Evolutionary conservation across 805 yeast genomes (phyloP), one percentile per base, ranked within the genome.

Genomic region (Diddensiella transvaalensis): DNA sequence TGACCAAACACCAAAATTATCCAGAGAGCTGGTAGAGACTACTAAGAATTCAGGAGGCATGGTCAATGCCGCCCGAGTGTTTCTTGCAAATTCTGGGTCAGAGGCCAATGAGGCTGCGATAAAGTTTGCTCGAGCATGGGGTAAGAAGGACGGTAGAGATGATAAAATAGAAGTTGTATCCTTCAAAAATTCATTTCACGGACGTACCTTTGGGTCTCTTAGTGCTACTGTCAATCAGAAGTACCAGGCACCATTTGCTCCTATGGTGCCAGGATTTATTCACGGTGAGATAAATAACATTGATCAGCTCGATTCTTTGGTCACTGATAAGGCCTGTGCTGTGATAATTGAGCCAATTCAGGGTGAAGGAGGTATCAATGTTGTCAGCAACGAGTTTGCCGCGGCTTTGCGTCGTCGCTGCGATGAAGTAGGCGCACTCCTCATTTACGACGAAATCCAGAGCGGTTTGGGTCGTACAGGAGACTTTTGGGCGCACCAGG

Each of bases 401-500:
- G 62, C 73, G 3, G 80, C 79, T 43, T 70, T 91, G 63, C 82
- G 84, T 57, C 66, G 77, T 58, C 68, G 85, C 48, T 87, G 96
- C 64, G 69, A 71, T 48, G 75, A 82, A 48, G 75, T 83, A 57
- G 80, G 85, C 47, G 95, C 86, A 8, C 63, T 87, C 26, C 77
- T 91, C 50, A 90, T 91, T 55, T 89, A 82, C 65, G 99, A 91
- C 70, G 99, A 91, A 71, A 91, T 91, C 60, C 99, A 91, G 68
- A 88, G 96, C 74, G 99, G 99, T 15, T 75, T 91, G 58, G 96
- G 96, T 15, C 82, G 99, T 66, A 76, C 95, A 0, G 98, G 98
- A 40, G 77, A 79, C 52, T 71, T 93, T 36, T 91, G 99, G 99
- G 96, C 97, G 0, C 99, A 91, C 64, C 73, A 80, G 37, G 72